A percentile compares a stretch with the other conserved stretches of the same genome.
Evolutionary conservation across 768 basidiomycete species (phyloP).

Genomic region (Collybiopsis luxurians): DNA sequence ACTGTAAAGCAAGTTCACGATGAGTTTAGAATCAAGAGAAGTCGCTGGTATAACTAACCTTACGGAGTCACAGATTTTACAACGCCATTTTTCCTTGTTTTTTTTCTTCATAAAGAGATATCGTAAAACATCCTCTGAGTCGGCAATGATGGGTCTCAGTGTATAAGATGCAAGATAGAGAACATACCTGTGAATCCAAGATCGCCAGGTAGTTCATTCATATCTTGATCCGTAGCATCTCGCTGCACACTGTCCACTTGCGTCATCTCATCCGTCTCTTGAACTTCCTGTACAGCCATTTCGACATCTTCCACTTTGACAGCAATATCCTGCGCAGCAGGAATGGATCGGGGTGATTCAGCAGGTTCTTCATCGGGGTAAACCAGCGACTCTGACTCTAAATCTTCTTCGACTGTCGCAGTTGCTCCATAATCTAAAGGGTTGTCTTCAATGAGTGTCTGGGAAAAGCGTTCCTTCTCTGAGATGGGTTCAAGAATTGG

Average conservation of each 20-base stretch:
- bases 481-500: neutral
- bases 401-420: too few species aligned
- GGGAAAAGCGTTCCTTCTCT: neutral
- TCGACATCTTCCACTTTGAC: neutral
- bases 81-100: too few species aligned
- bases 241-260: neutral
- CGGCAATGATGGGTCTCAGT: neutral
- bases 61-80: too few species aligned
- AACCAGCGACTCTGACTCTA: neutral
- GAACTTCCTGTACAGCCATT: neutral
- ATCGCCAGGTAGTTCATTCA: too few species aligned
- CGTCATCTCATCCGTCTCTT: neutral
- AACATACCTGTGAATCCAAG: neutral
- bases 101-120: neutral
- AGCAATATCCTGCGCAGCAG: neutral
- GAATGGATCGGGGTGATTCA: neutral
- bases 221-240: too few species aligned
- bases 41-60: too few species aligned
- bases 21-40: too few species aligned
- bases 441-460: too few species aligned
- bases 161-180: neutral
- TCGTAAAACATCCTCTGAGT: neutral
- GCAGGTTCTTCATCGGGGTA: neutral
- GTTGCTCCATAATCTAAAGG: too few species aligned
- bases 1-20: too few species aligned